phyloP scores from a whole-genome alignment of 352 stramenopile species.

The Paralagenidium karlingii region DNA sequence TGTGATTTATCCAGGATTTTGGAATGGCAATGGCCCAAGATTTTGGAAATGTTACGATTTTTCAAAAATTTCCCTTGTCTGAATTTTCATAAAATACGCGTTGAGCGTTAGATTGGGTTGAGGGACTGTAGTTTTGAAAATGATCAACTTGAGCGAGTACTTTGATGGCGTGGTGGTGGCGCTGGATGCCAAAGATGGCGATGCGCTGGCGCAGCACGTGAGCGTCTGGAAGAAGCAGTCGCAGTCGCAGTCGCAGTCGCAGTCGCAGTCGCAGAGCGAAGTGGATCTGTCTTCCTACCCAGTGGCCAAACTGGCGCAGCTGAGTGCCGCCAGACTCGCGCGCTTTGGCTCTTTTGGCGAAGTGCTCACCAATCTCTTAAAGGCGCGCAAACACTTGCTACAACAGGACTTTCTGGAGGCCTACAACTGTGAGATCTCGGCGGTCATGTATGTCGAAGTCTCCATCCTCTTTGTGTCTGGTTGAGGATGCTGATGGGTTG shows the following conservation, averaged over 20 bases:
- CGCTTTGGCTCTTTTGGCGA: conserved; percentile 41
- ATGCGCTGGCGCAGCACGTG: conserved; percentile 28
- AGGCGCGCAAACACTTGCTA: conserved; percentile 47
- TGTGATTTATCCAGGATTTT: too few species aligned
- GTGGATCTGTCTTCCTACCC: too few species aligned
- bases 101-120: too few species aligned
- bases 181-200: conserved; percentile 31
- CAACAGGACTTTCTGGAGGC: conserved; percentile 29
- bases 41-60: too few species aligned
- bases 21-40: too few species aligned
- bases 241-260: too few species aligned
- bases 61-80: too few species aligned
- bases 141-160: too few species aligned
- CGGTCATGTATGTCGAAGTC: conserved; percentile 35
- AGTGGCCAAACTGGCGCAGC: conserved; percentile 30
- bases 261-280: too few species aligned
- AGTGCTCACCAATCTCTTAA: conserved; percentile 41
- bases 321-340: conserved; percentile 36
- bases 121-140: too few species aligned
- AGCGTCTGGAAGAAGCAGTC: too few species aligned
- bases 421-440: conserved; percentile 49
- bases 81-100: too few species aligned
- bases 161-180: conserved; percentile 39
- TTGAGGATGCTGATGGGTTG: neutral
- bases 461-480: neutral